Evolutionary conservation across 495 filamentous ascomycete species (phyloP), one percentile per base, ranked within the genome.

Genomic region (Aspergillus wentii): DNA sequence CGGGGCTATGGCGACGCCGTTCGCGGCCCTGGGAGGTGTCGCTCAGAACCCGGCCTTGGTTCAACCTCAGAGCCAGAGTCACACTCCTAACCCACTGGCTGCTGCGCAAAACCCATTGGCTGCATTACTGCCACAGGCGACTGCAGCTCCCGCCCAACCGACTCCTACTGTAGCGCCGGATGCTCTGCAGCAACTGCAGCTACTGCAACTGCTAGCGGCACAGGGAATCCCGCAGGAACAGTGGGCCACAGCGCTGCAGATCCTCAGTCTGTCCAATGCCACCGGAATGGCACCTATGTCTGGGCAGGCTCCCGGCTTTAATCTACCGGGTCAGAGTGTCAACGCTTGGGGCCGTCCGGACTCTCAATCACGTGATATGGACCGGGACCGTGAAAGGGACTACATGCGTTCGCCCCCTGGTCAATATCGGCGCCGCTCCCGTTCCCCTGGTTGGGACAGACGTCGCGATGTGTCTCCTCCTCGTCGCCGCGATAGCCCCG

Each of bases 371-470:
- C 83, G 79, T 75, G 83, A 87, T 50, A 71, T 62, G 40, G 77
- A 73, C 43, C 74, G 75, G 39, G 69, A 75, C 42, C 54, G 64
- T 59, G 53, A 73, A 69, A 71, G 76, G 22, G 66, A 72, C 28
- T 76, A 69, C 51, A 62, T 69, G 56, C 71, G 74, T 32, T 81
- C 78, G 13, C 77, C 76, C 17, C 66, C 73, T 21, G 61, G 66
- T 35, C 74, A 75, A 38, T 80, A 79, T 52, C 81, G 83, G 29
- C 77, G 80, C 35, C 80, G 86, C 15, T 92, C 87, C 23, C 76
- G 86, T 30, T 92, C 88, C 19, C 83, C 85, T 23, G 71, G 71
- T 25, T 84, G 82, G 57, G 76, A 74, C 49, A 83, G 85, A 64
- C 79, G 78, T 38, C 68, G 77, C 38, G 74, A 78, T 33, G 66